Evolutionary conservation across 129 eudicot species (phyloP), one percentile per base, ranked within the genome.

Genomic region (Mikania micrantha): DNA sequence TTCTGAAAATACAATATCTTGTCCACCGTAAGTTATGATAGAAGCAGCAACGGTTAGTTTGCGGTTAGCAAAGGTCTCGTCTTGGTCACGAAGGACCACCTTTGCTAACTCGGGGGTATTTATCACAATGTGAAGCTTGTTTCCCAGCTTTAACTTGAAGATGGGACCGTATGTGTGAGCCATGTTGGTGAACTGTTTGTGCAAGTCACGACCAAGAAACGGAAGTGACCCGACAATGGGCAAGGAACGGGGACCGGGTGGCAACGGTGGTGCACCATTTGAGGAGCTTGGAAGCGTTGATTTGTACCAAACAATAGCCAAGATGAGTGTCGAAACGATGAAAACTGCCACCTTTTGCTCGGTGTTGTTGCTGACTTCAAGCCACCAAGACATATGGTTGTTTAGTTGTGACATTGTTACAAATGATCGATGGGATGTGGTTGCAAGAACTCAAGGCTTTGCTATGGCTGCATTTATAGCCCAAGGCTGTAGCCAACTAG

Each of bases 201-300:
- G 48, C 4, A 41, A 3, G n/a, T 41, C 48, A 12, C 48, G 0
- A 41, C 67, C 76, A 2, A 81, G 80, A 56, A 67, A 79, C 4
- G 74, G 73, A 52, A 82, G 87, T 80, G 50, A 71, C 20, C 86
- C 90, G 0, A 82, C 75, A 0, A 81, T 31, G 0, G 91, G 87
- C 3, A 82, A 41, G 16, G 79, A 62, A 6, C 17, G 39, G 1
- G 85, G 85, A 22, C 85, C 85, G 0, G 82, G 85, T 16, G 85
- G 85, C 67, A 77, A 34, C 0, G 64, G 27, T 40, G 72, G 69
- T 47, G 60, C 72, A 48, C 45, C 72, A 25, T 64, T 41, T 47
- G 45, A 48, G 3, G 48, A 35, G 47, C 16, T 35, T 3, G n/a
- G 10, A 34, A 20, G 20, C 9, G 3, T 67, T 20, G 19, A 28